Base-by-base conservation (phyloP, 2,329 filamentous ascomycete species). In the Neofusicoccum umdonicola region DNA sequence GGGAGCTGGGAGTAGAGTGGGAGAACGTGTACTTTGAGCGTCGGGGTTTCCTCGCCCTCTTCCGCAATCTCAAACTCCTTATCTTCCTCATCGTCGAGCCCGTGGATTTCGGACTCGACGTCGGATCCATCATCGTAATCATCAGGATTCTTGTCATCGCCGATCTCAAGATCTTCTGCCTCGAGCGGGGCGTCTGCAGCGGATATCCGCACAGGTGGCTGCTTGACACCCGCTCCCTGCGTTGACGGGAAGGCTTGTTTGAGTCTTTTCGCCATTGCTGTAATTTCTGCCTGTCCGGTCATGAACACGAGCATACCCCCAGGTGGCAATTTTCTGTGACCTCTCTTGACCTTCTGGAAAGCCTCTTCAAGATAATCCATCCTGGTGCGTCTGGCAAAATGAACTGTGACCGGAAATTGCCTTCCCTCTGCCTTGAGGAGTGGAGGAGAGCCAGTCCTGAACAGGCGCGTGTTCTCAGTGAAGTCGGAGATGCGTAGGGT, bases 291-390 rank as follows among this genome's bases (percentile, higher is more conserved):
- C 69, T 97, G 92, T 0, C 95, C 93, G 0, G 95, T 99, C 62
- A 99, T 79, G 72, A 99, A 99, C 0, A 98, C 92, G 22, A 99
- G 84, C 74, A 99, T 95, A 8, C 91, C 92, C 9, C 95, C 95
- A 0, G 90, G 88, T 2, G 95, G 95, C 7, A 99, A 83, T 74
- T 97, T 97, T 67, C 87, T 87, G 76, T 99, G 95, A 0, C 93
- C 95, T 73, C 88, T 88, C 68, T 87, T 89, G 45, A 99, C 88
- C 77, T 98, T 99, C 62, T 85, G 86, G 75, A 93, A 97, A 12
- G 89, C 90, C 72, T 98, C 95, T 62, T 96, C 92, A 1, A 96
- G 87, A 71, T 97, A 99, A 75, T 98, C 93, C 68, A 89, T 85
- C 48, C 90, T 85, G 3, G 95, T 98, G 66, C 86, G 87, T 56